Base-by-base conservation (phyloP, 2,329 filamentous ascomycete genomes). In the Penicillium capsulatum region DNA sequence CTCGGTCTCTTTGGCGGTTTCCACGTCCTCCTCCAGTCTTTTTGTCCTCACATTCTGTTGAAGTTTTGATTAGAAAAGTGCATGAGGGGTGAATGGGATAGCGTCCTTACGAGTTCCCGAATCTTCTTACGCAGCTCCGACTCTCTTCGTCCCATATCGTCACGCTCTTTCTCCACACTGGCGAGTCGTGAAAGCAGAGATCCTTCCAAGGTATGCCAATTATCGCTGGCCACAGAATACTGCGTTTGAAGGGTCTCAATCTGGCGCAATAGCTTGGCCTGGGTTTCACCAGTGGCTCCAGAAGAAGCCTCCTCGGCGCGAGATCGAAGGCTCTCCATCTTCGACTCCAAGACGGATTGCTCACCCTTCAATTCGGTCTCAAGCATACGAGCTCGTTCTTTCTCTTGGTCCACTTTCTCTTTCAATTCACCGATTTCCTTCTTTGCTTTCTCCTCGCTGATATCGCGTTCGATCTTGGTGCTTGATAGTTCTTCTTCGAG, bases 181-280 rank as follows among this genome's bases (percentile, higher is more conserved):
- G 82, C 76, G 8, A 92, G 76, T 41, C 90, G 80, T 15, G 86
- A 80, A 35, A 91, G 77, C 20, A 98, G 68, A 2, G 86, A 94
- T 7, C 85, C 80, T 64, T 98, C 91, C 46, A 98, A 94, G 1
- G 89, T 87, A 60, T 96, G 90, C 92, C 94, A 98, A 55, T 98
- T 98, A 58, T 94, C 88, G 52, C 87, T 92, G 1, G 92, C 92
- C 38, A 94, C 82, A 1, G 89, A 82, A 65, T 98, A 95, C 62
- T 98, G 94, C 5, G 86, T 92, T 65, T 98, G 92, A 26, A 98
- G 69, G 1, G 87, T 96, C 69, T 98, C 92, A 38, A 98, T 85
- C 65, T 98, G 94, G 28, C 92, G 81, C 30, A 97, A 73, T 28
- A 97, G 73, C 63, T 96, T 97, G 30, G 86, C 86, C 55, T 94